Evolutionary conservation across 2,329 filamentous ascomycete species (phyloP), one percentile per base, ranked within the genome.

Genomic region (Coleophoma cylindrospora): DNA sequence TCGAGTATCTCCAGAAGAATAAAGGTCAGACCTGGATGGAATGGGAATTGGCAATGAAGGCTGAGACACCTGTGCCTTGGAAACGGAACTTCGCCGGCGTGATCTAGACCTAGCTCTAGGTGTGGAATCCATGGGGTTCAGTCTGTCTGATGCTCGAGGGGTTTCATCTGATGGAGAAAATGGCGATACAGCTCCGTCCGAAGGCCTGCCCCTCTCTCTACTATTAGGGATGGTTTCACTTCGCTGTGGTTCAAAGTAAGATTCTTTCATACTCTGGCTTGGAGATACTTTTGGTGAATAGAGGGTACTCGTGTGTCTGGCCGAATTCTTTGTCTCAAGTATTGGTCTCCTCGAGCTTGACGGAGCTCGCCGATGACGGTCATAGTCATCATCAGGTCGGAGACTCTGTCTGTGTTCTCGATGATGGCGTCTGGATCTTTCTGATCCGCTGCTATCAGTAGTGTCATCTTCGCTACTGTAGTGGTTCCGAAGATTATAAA

Each of bases 211-310:
- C 11, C 36, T 45, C 13, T 40, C 43, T 22, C 43, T 49, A 19
- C 2, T 27, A 27, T 27, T 27, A 8, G 60, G 61, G 40, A 60
- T 62, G 15, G 59, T 63, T 12, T 61, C 58, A 40, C 54, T 56
- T 37, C 60, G 41, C 7, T 33, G 21, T 13, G 21, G 54, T 27
- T 61, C 61, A 36, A 60, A 53, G 14, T 57, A 43, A 43, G 62
- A 61, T 9, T 41, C 53, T 47, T 49, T 50, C 14, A 57, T 53
- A 10, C 56, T 47, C 44, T 58, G 59, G 45, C 52, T 61, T 32
- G 61, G 60, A 13, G 62, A 62, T 15, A 57, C 43, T 17, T 58
- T 60, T 32, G 64, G 63, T n/a, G 63, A 65, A 40, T 56, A 51
- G 21, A 61, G 38, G n/a, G 61, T 62, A 32, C 61, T 61, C 3